Base-by-base conservation (phyloP, 495 filamentous ascomycete species). In the Saxophila tyrrhenica region DNA sequence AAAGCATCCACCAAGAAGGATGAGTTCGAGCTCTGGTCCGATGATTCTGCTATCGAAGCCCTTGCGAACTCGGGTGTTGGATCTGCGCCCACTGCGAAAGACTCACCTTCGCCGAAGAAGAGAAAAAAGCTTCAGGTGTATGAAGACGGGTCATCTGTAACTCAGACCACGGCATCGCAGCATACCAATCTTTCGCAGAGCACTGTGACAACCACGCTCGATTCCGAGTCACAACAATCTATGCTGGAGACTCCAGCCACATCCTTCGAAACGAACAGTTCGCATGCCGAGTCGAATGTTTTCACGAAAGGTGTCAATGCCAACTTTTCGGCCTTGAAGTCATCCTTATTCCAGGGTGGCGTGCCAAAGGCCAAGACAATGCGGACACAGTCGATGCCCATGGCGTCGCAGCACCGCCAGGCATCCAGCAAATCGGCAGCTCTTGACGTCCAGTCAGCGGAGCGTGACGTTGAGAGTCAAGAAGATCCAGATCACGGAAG, bases 31-130 rank as follows among this genome's bases (percentile, higher is more conserved):
- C 72, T 86, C 2, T 86, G 77, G 61, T 86, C 83, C 1, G 84
- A 87, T 59, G 83, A 85, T 55, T 73, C 79, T 1, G 70, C 80
- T 19, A 81, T 82, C 54, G 81, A 82, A 39, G 78, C 49, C 77
- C 29, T 35, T 35, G 7, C 13, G 29, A 35, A 35, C 29, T 5
- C 29, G 29, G 29, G 13, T 5, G 7, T 13, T 21, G 76, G 80
- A 70, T 72, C 76, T 7, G 70, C 73, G 52, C 58, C 80, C 46
- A 66, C 73, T 19, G 73, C 79, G 52, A 68, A 21, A 11, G 25
- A 25, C 19, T 53, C 53, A 1, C 58, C 70, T 11, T 41, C 51
- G 19, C 48, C 65, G 23, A 65, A 65, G 43, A 42, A 59, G n/a
- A 65, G 65, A 21, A 68, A 69, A 57, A 63, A 59, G 51, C 43